These are phyloP conservation scores for Beta corolliflora DNA, from an alignment of 179 eudicot species.

Conservation along the genomic window DNA sequence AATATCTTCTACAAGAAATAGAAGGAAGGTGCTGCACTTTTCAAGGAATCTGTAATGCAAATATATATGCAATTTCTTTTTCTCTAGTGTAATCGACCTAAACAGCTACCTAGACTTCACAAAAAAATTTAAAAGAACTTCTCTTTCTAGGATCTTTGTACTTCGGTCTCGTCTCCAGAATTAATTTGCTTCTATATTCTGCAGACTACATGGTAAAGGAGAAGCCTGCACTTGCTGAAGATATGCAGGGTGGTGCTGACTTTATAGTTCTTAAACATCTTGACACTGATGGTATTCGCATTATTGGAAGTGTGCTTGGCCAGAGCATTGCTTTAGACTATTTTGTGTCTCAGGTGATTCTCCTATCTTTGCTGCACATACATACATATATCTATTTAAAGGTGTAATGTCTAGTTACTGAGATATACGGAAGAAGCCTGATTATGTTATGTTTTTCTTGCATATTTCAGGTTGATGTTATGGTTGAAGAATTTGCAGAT, in stretches of 20 bases:
- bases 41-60: neutral
- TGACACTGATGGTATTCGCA: slow-evolving; percentile 83
- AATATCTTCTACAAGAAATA: neutral
- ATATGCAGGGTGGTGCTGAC: slow-evolving; percentile 93
- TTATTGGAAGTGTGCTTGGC: slow-evolving; percentile 94
- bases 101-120: neutral
- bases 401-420: neutral
- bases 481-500: slow-evolving; percentile 82
- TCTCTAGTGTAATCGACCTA: neutral
- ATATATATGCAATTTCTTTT: neutral
- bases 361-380: neutral
- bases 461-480: slow-evolving; percentile 70
- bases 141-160: neutral
- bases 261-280: slow-evolving; percentile 72
- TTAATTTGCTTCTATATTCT: slow-evolving; percentile 20
- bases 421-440: neutral
- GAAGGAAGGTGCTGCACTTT: neutral
- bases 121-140: neutral
- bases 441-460: slow-evolving; percentile 2
- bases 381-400: too few species aligned
- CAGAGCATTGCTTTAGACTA: slow-evolving; percentile 94
- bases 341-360: slow-evolving; percentile 82
- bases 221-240: slow-evolving; percentile 65
- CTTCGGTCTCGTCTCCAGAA: neutral
- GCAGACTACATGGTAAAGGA: slow-evolving; percentile 87